Conservation (phyloP, 768 basidiomycete genomes). For the Suillus plorans region DNA sequence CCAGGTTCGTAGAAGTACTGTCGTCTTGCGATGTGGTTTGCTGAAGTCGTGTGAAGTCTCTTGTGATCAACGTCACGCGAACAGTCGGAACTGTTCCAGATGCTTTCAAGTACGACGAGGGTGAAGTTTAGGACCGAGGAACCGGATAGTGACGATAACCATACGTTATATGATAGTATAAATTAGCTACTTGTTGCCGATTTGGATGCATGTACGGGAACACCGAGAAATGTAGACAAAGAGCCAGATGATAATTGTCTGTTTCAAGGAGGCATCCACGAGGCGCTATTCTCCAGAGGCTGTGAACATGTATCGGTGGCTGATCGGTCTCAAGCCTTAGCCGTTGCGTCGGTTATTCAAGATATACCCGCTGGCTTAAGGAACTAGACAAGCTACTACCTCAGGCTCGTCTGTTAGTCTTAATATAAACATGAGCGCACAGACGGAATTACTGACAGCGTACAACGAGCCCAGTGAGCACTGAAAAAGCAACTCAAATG, state of each 20-base stretch:
- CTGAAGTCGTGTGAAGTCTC: not conserved
- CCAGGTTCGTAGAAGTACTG: not conserved
- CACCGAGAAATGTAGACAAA: not conserved
- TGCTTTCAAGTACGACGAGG: not conserved
- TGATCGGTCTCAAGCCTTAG: not conserved
- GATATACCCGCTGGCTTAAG: not conserved
- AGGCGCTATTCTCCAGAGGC: not conserved
- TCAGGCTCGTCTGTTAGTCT: not conserved
- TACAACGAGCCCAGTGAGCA: not conserved
- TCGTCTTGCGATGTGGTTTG: no score
- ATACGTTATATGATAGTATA: not conserved
- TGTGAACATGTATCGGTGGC: not conserved
- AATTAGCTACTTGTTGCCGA: not conserved
- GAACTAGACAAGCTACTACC: not conserved
- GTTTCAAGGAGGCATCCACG: not conserved
- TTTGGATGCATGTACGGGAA: not conserved
- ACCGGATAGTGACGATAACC: not conserved
- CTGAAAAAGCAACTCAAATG: not conserved
- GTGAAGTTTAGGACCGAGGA: not conserved
- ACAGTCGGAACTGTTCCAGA: not conserved
- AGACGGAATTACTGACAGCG: not conserved
- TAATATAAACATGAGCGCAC: not conserved
- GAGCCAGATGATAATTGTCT: not conserved
- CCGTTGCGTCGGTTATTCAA: not conserved
- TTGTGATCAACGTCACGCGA: not conserved